Conservation (phyloP, 805 yeast genomes). For the Candida endomychidarum region DNA sequence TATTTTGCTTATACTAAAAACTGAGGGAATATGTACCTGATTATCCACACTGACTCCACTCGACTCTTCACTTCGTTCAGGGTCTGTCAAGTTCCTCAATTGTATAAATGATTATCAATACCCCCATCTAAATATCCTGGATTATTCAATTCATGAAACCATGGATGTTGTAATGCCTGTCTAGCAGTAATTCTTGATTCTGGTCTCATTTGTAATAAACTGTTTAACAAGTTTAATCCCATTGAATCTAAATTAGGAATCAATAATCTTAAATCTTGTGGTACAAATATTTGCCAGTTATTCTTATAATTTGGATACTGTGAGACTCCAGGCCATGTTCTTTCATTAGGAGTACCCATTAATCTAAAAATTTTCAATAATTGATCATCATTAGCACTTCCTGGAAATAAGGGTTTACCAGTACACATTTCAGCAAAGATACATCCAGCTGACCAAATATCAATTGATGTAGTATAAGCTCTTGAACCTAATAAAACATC, state of each 20-base stretch:
- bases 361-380: constrained; percentile 85
- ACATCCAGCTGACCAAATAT: constrained; percentile 98
- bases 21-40: too few relatives aligned
- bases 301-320: constrained; percentile 82
- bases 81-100: background rate
- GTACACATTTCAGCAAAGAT: constrained; percentile 97
- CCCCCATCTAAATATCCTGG: constrained; percentile 20
- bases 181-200: constrained; percentile 60
- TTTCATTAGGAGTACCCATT: constrained; percentile 95
- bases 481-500: constrained; percentile 94
- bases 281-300: constrained; percentile 81
- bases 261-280: constrained; percentile 76
- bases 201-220: constrained; percentile 60
- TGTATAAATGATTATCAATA: constrained; percentile 1
- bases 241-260: constrained; percentile 68
- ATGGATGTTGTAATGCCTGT: constrained; percentile 65
- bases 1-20: too few relatives aligned
- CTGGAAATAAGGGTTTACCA: constrained; percentile 96
- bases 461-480: constrained; percentile 94
- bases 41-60: background rate
- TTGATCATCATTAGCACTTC: constrained; percentile 95
- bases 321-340: constrained; percentile 97
- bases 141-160: constrained; percentile 74
- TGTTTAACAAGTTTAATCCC: constrained; percentile 66
- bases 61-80: too few relatives aligned